Conservation (phyloP, 805 yeast genomes). For the Pichia cephalocereana region DNA sequence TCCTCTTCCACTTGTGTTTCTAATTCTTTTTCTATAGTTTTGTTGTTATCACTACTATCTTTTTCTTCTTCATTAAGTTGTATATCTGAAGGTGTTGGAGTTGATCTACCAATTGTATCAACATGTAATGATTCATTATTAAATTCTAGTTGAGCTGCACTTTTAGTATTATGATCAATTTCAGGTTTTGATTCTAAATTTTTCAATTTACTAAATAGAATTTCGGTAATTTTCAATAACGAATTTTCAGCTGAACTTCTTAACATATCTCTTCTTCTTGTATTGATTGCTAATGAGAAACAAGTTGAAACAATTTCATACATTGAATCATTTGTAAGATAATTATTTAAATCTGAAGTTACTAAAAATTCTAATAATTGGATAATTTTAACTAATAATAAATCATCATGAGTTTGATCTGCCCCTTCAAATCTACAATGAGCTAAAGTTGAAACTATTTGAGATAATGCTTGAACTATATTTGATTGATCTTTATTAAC, state of each 20-base stretch:
- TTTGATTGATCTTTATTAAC: conserved; percentile 48
- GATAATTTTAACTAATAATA: conserved; percentile 76
- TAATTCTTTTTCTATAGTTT: background rate
- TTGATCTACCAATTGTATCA: conserved; percentile 46
- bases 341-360: conserved; percentile 50
- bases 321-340: conserved; percentile 73
- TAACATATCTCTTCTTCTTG: conserved; percentile 81
- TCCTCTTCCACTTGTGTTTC: background rate
- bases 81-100: conserved; percentile 10
- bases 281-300: conserved; percentile 84
- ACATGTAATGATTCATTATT: conserved; percentile 35
- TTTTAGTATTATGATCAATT: conserved; percentile 24
- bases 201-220: conserved; percentile 54
- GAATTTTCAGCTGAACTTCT: conserved; percentile 85
- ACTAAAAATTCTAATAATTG: conserved; percentile 61
- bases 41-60: background rate
- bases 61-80: background rate
- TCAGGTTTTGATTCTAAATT: conserved; percentile 33
- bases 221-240: conserved; percentile 57
- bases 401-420: conserved; percentile 87
- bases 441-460: conserved; percentile 67
- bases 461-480: conserved; percentile 48
- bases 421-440: conserved; percentile 95
- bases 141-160: conserved; percentile 17
- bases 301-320: conserved; percentile 89